Conservation (phyloP, 768 basidiomycete genomes). For the Kwoniella heveanensis region DNA sequence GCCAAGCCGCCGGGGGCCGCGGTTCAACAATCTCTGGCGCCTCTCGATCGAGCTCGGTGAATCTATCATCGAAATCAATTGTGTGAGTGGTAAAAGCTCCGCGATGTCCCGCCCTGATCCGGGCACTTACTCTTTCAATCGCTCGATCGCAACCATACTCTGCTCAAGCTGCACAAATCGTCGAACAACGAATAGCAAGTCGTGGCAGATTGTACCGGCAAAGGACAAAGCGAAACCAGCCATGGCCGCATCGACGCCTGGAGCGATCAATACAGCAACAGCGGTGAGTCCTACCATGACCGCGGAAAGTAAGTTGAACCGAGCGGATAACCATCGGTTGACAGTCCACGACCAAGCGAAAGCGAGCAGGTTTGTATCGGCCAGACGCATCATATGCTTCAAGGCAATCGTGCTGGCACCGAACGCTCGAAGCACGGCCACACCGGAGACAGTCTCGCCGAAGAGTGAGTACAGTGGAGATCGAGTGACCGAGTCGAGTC, state of each 20-base stretch:
- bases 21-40: conserved; percentile 83
- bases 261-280: conserved; percentile 67
- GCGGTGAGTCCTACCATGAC: conserved; percentile 73
- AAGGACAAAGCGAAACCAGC: conserved; percentile 88
- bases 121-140: conserved; percentile 75
- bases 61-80: conserved; percentile 18
- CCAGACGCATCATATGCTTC: conserved; percentile 43
- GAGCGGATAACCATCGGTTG: conserved; percentile 78
- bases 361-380: conserved; percentile 45
- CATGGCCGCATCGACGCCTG: conserved; percentile 73
- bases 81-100: not conserved
- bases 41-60: conserved; percentile 73
- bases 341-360: conserved; percentile 79
- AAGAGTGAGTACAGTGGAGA: conserved; percentile 63
- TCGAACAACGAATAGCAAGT: conserved; percentile 63
- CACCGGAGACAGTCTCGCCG: conserved; percentile 62
- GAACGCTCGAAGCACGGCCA: conserved; percentile 72
- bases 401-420: conserved; percentile 64
- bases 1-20: conserved; percentile 79
- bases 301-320: conserved; percentile 79
- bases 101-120: not conserved
- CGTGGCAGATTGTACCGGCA: conserved; percentile 71
- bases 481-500: conserved; percentile 59
- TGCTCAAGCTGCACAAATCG: conserved; percentile 76
- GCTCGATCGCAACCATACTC: conserved; percentile 81